phyloP scores from a whole-genome alignment of 345 rosid genomes.

The thale cress (Arabidopsis thaliana) region DNA sequence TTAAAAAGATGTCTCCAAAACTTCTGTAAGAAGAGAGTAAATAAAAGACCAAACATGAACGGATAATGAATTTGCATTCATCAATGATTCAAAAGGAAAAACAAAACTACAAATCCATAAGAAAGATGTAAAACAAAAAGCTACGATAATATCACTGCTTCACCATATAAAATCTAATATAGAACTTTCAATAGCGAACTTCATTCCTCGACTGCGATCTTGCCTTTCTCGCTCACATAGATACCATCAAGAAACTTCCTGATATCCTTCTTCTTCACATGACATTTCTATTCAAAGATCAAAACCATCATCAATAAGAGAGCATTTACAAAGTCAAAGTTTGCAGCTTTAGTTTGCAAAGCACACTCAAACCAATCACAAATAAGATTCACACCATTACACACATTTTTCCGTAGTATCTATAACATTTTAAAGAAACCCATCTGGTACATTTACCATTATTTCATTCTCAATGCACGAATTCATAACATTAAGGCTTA shows the following conservation, averaged over 20 bases:
- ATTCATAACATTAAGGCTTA: not conserved
- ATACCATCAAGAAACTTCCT: slow-evolving; percentile 73
- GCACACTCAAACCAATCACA: not conserved
- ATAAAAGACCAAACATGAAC: not conserved
- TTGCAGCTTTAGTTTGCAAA: not conserved
- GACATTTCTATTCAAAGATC: slow-evolving; percentile 58
- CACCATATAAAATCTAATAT: slow-evolving; percentile 13
- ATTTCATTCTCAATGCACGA: not conserved
- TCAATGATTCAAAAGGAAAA: slow-evolving; percentile 19
- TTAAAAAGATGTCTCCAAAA: slow-evolving; percentile 14
- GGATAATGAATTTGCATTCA: slow-evolving; percentile 15
- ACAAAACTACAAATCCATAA: slow-evolving; percentile 20
- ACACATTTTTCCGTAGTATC: too few species aligned
- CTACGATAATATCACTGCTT: slow-evolving; percentile 25
- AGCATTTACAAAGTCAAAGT: not conserved
- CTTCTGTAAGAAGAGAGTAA: not conserved
- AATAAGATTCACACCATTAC: not conserved
- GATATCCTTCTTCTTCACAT: slow-evolving; percentile 71
- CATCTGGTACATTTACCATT: not conserved
- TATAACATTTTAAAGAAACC: not conserved
- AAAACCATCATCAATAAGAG: slow-evolving; percentile 3
- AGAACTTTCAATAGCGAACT: slow-evolving; percentile 5
- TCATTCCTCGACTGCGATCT: slow-evolving; percentile 55
- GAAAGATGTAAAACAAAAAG: slow-evolving; percentile 24
- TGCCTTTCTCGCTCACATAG: slow-evolving; percentile 66